phyloP scores from a whole-genome alignment of 169 alveolate genomes.

The Plasmodium blacklocki region DNA sequence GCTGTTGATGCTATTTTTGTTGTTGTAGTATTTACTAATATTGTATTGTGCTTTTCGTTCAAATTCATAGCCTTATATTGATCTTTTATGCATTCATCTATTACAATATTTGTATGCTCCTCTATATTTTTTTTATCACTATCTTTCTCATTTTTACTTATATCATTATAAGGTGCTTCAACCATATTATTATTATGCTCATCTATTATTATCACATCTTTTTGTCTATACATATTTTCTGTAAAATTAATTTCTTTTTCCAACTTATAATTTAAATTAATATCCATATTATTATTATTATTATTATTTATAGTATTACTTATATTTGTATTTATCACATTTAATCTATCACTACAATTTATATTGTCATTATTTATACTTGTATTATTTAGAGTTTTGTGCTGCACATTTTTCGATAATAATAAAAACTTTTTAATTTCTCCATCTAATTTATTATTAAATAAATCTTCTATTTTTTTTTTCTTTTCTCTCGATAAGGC shows the following conservation, averaged over 20 bases:
- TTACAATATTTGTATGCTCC: too few species aligned
- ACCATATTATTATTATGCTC: not conserved
- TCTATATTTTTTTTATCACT: not conserved
- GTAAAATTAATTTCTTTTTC: too few species aligned
- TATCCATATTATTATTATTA: not conserved
- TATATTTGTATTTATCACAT: not conserved
- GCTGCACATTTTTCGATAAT: constrained; percentile 9
- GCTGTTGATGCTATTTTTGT: too few species aligned
- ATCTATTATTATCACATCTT: not conserved
- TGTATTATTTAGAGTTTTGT: not conserved
- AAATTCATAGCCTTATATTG: too few species aligned
- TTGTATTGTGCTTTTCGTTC: too few species aligned
- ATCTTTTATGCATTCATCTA: too few species aligned
- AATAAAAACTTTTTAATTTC: constrained; percentile 21
- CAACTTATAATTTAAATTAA: too few species aligned
- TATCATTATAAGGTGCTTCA: constrained; percentile 1
- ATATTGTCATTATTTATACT: not conserved
- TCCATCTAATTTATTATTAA: not conserved
- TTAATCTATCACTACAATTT: not conserved
- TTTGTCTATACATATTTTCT: not conserved
- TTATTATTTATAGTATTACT: not conserved
- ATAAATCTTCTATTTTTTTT: not conserved
- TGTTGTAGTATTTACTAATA: too few species aligned
- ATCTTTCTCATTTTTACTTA: not conserved
- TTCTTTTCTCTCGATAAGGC: constrained; percentile 10